Evolutionary conservation across 106 monocot species (phyloP), one percentile per base, ranked within the genome.

Genomic region (Dendrobium nobile): DNA sequence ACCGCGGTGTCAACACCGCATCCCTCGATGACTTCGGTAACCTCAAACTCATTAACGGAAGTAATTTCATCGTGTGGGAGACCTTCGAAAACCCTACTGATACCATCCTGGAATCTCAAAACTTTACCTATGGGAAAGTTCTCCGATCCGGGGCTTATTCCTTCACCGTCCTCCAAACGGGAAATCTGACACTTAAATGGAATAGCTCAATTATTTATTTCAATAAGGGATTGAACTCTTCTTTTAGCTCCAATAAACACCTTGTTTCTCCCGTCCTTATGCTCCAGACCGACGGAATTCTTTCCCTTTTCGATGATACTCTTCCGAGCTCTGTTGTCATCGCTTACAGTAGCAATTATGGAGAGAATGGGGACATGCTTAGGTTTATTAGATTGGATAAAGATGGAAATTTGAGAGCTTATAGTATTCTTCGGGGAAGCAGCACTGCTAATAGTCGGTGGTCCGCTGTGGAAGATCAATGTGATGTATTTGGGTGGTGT

Each of bases 401-500:
- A 6, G 96, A 97, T 77, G 96, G 96, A 24, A 97, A 97, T 45
- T 65, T 97, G 15, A 77, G 96, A 33, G 90, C 92, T 17, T 97
- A 97, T 77, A 90, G 89, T 41, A 79, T 58, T 3, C 0, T n/a
- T 3, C 48, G 56, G 0, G 83, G 85, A 20, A 80, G 51, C 73
- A 33, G 59, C 73, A 33, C 1, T 47, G 79, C 73, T 20, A 67
- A 10, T 11, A 75, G 45, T 0, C 80, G 82, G 48, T 96, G 96
- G 96, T 79, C 91, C 1, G 93, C 92, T 15, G 91, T 96, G 10
- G 67, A 72, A 2, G 96, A 96, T 76, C 96, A 96, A 72, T 96
- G 96, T 77, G 80, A 92, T 78, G 93, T 96, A 18, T 96, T 94
- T 84, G 93, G 92, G 8, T 96, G 83, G 75, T 96, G 96, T 77